Base-by-base conservation (phyloP, 306 rosid species). In the Crataegus laevigata region DNA sequence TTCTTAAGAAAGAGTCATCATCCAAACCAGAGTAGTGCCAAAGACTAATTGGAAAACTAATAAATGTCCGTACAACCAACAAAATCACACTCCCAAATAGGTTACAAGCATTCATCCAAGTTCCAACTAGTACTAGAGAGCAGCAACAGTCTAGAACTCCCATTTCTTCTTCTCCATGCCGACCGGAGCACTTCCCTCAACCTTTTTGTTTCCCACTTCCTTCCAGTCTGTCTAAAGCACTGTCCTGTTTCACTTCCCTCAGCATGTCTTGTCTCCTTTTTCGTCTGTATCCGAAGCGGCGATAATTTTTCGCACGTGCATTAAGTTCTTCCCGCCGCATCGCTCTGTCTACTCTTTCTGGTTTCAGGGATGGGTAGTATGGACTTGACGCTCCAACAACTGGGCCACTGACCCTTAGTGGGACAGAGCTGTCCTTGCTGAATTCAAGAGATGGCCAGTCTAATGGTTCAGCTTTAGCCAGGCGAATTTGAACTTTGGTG, bases 151-250 rank as follows among this genome's bases (percentile, higher is more conserved):
- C 75, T 70, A 94, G 83, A 71, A 79, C 82, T 90, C 36, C 36
- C 36, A 32, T 32, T 32, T 32, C 36, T 32, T 32, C 36, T 5
- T 32, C 36, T 32, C 36, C 8, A 6, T 32, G 36, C 36, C 36
- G 1, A 32, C 8, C 8, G 36, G 36, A 32, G 36, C 36, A 32
- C 8, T 32, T 32, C 36, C 36, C 36, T 5, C 36, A 32, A 32
- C 36, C 8, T 32, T 6, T 32, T 32, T 32, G 36, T 5, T 32
- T 32, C 36, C 36, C 36, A 32, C 36, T 1, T 32, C 36, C 51
- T 90, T 94, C 99, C 99, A 94, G 79, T 94, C 92, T 40, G 99
- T 92, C 0, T 96, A 94, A 36, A 92, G 91, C 61, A 94, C 97
- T 1, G 97, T 94, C 67, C 97, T 96, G 45, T 92, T 32, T 1